Percentiles rank a stretch among this genome's conserved stretches.
phyloP scores from a whole-genome alignment of 257 asterid genomes.

The Datura wrightii region DNA sequence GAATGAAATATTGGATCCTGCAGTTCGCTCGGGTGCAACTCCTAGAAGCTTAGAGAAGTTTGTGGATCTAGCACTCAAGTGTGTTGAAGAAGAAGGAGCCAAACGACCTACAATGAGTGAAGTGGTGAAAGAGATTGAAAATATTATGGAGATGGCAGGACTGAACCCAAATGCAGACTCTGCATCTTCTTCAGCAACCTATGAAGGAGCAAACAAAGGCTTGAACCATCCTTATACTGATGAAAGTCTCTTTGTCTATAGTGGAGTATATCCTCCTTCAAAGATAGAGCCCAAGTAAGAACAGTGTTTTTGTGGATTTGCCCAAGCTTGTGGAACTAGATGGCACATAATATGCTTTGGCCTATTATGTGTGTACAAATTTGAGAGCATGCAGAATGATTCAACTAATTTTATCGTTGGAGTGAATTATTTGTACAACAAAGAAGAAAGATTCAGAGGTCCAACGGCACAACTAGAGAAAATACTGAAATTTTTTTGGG shows the following conservation, averaged over 20 bases:
- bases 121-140: constrained; percentile 84
- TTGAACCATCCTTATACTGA: constrained; percentile 65
- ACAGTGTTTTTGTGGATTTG: background rate
- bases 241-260: constrained; percentile 69
- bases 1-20: constrained; percentile 67
- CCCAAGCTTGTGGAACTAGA: background rate
- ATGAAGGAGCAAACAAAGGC: constrained; percentile 60
- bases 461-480: background rate
- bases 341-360: background rate
- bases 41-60: constrained; percentile 72
- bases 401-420: background rate
- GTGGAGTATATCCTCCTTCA: constrained; percentile 54
- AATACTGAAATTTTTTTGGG: background rate
- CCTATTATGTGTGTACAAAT: background rate
- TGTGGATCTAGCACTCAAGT: constrained; percentile 68
- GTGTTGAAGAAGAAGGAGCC: constrained; percentile 64
- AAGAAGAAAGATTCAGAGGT: no score
- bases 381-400: constrained; percentile 16
- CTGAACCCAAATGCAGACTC: constrained; percentile 80
- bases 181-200: constrained; percentile 73
- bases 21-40: constrained; percentile 50
- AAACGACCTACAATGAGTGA: constrained; percentile 77
- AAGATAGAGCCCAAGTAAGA: constrained; percentile 59
- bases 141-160: constrained; percentile 73
- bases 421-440: background rate